These are phyloP conservation scores for Trametes maxima DNA, from an alignment of 768 basidiomycete genomes.

Conservation along the genomic window DNA sequence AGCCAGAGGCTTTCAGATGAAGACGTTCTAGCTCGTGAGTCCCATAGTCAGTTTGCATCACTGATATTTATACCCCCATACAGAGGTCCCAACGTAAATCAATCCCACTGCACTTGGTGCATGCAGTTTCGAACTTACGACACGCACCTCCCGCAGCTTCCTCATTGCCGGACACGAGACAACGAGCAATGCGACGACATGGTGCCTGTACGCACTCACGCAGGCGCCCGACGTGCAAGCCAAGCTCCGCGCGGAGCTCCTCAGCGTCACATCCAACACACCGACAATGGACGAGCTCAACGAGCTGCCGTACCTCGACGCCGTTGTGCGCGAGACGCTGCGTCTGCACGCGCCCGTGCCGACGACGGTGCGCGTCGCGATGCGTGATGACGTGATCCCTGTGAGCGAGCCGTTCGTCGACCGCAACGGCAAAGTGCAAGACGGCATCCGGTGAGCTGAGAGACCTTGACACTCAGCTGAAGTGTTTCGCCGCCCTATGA, in stretches of 20 bases:
- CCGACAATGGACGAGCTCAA: conserved; percentile 74
- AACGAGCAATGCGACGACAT: conserved; percentile 41
- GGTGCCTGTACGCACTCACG: conserved; percentile 43
- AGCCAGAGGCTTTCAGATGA: conserved; percentile 59
- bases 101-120: neutral
- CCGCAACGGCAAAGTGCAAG: conserved; percentile 18
- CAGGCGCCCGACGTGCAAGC: conserved; percentile 40
- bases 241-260: conserved; percentile 43
- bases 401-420: conserved; percentile 38
- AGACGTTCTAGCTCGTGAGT: conserved; percentile 61
- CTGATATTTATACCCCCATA: no score
- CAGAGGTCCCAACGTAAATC: conserved; percentile 25
- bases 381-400: conserved; percentile 53
- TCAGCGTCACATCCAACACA: conserved; percentile 41
- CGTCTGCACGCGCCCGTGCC: conserved; percentile 58
- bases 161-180: conserved; percentile 46
- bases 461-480: neutral
- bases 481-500: conserved; percentile 38
- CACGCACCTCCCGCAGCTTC: neutral
- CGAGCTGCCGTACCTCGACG: conserved; percentile 67
- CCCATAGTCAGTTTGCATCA: no score
- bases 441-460: conserved; percentile 34
- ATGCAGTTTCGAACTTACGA: no score
- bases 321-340: conserved; percentile 60
- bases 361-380: conserved; percentile 49